Evolutionary conservation across 352 stramenopile species (phyloP).

Genomic region (Globisporangium sylvaticum): DNA sequence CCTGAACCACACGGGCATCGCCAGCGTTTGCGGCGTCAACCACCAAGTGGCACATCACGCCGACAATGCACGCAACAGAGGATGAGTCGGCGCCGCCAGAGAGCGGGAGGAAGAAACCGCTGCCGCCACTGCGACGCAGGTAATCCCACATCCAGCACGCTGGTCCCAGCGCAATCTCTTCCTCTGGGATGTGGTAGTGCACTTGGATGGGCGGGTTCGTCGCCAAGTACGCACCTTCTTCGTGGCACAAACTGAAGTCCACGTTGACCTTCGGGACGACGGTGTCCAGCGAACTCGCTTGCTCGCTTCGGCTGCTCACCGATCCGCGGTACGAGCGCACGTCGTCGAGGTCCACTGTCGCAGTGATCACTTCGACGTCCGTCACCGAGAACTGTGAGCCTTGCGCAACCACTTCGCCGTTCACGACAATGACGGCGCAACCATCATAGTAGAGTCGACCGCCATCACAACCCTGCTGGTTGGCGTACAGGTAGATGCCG

Average conservation of each 20-base stretch:
- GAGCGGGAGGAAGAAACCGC: conserved; percentile 95
- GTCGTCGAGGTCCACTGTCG: conserved; percentile 96
- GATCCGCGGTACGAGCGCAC: conserved; percentile 94
- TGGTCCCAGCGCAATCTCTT: conserved; percentile 96
- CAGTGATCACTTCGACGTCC: conserved; percentile 95
- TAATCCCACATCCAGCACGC: conserved; percentile 99
- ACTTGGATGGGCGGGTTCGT: conserved; percentile 55
- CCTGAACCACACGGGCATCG: conserved; percentile 69
- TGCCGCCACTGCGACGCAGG: conserved; percentile 82
- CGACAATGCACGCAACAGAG: conserved; percentile 95
- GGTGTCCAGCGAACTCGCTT: conserved; percentile 79
- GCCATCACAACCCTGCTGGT: conserved; percentile 96
- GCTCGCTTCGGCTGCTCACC: conserved; percentile 91
- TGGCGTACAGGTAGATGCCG: conserved; percentile 97
- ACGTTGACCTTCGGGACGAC: conserved; percentile 65
- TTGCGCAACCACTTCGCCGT: conserved; percentile 95
- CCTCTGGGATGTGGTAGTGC: conserved; percentile 87
- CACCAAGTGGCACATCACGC: conserved; percentile 96
- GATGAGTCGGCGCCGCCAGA: conserved; percentile 95
- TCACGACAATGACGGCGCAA: conserved; percentile 95
- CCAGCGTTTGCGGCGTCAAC: conserved; percentile 74
- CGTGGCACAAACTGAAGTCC: conserved; percentile 67
- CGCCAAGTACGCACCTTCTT: conserved; percentile 33
- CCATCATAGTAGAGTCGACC: conserved; percentile 97
- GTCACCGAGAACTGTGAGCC: conserved; percentile 95